phyloP scores from a whole-genome alignment of 257 asterid genomes.

The Mitragyna speciosa region DNA sequence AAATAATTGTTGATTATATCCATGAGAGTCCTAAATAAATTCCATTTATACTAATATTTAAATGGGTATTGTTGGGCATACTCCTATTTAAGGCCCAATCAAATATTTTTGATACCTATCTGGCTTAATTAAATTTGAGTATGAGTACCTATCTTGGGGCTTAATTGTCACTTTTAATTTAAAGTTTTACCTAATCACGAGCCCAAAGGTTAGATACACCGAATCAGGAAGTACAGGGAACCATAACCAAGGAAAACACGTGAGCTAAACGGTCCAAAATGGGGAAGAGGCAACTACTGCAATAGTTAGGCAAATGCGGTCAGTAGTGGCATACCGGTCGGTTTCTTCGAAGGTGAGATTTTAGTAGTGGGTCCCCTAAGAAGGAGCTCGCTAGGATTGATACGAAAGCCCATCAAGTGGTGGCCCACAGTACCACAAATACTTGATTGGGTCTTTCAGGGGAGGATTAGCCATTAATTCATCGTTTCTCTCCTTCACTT shows the following conservation, averaged over 20 bases:
- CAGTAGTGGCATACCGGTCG: constrained; percentile 18
- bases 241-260: not conserved
- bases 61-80: too few species aligned
- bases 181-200: not conserved
- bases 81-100: too few species aligned
- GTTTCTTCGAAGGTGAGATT: constrained; percentile 15
- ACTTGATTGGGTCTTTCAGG: not conserved
- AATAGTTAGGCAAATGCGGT: constrained; percentile 21
- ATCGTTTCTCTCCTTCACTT: not conserved
- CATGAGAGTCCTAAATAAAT: too few species aligned
- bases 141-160: too few species aligned
- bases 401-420: constrained; percentile 1
- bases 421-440: not conserved
- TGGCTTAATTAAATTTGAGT: too few species aligned
- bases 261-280: not conserved
- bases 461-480: not conserved
- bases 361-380: not conserved
- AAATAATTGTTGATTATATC: too few species aligned
- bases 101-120: too few species aligned
- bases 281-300: not conserved
- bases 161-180: too few species aligned
- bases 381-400: not conserved
- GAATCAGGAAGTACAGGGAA: not conserved
- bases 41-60: too few species aligned
- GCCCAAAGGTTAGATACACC: not conserved